A percentile compares a stretch with the other conserved stretches of the same genome.
Conservation (phyloP, 805 yeast species). For the Saccharomycopsis fibuligera region DNA sequence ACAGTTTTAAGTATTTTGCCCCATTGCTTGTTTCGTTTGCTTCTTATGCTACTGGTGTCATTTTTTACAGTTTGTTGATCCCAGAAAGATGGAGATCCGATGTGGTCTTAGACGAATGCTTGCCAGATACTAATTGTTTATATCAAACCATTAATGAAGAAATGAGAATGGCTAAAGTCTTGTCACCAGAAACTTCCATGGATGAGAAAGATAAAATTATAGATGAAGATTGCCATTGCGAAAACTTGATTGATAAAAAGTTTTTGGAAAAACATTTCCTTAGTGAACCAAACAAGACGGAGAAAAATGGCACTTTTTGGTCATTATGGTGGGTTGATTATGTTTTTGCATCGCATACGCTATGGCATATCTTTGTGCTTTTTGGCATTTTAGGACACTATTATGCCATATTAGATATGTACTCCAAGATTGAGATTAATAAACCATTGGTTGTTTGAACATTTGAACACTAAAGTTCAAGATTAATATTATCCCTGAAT, state of each 20-base stretch:
- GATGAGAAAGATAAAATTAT: neutral
- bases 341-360: conserved; percentile 69
- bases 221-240: conserved; percentile 26
- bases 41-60: conserved; percentile 78
- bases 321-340: conserved; percentile 86
- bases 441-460: conserved; percentile 2
- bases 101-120: conserved; percentile 43
- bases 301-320: conserved; percentile 32
- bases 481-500: no score
- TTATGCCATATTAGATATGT: conserved; percentile 68
- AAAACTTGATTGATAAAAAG: conserved; percentile 28
- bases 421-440: conserved; percentile 24
- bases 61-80: conserved; percentile 77
- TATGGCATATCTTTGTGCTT: conserved; percentile 91
- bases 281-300: conserved; percentile 33
- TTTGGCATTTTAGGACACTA: conserved; percentile 90
- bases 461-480: neutral
- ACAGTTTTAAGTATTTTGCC: conserved; percentile 47
- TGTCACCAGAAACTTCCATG: neutral
- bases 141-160: conserved; percentile 18
- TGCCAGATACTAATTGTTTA: conserved; percentile 28
- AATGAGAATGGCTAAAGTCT: conserved; percentile 27
- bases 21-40: conserved; percentile 69
- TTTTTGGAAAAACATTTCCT: conserved; percentile 36
- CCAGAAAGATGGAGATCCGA: conserved; percentile 87